A percentile compares a stretch with the other conserved stretches of the same genome.
These are phyloP conservation scores for Curvularia verruculosa DNA, from an alignment of 2,329 filamentous ascomycete species.

Conservation along the genomic window DNA sequence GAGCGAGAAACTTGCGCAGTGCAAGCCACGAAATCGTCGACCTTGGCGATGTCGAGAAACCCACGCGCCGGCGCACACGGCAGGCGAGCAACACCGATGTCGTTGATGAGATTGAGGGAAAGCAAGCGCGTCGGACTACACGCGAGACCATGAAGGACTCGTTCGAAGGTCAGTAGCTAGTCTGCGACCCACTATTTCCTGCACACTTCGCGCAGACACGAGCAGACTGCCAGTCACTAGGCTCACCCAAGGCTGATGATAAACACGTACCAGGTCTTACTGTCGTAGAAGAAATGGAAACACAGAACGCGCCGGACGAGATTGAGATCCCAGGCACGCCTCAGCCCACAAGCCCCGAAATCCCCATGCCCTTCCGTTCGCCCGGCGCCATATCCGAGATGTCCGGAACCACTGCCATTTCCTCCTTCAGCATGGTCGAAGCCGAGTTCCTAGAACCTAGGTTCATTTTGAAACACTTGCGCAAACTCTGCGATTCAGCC, in stretches of 20 bases:
- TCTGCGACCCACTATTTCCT: background rate
- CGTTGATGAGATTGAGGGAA: slow-evolving; percentile 30
- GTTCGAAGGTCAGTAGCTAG: slow-evolving; percentile 37
- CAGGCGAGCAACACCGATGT: slow-evolving; percentile 36
- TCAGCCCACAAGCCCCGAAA: slow-evolving; percentile 14
- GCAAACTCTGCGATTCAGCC: slow-evolving; percentile 43
- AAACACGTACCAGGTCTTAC: slow-evolving; percentile 37
- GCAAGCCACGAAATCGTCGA: slow-evolving; percentile 49
- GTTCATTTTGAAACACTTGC: slow-evolving; percentile 50
- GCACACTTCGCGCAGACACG: background rate
- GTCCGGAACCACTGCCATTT: slow-evolving; percentile 56
- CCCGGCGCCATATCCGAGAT: slow-evolving; percentile 51
- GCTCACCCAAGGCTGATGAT: slow-evolving; percentile 21
- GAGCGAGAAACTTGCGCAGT: slow-evolving; percentile 46
- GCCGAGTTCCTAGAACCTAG: slow-evolving; percentile 51
- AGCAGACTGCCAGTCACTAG: background rate
- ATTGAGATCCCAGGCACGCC: slow-evolving; percentile 31
- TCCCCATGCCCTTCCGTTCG: slow-evolving; percentile 30
- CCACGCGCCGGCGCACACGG: slow-evolving; percentile 34
- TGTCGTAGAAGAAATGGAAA: slow-evolving; percentile 41
- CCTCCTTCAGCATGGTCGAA: slow-evolving; percentile 54
- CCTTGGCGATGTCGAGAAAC: slow-evolving; percentile 24
- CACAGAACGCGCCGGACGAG: slow-evolving; percentile 28
- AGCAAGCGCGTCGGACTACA: slow-evolving; percentile 27
- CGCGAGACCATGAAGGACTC: slow-evolving; percentile 31